These are phyloP conservation scores for Dispira simplex DNA, from an alignment of 192 early-diverging fungal genomes.

Conservation along the genomic window DNA sequence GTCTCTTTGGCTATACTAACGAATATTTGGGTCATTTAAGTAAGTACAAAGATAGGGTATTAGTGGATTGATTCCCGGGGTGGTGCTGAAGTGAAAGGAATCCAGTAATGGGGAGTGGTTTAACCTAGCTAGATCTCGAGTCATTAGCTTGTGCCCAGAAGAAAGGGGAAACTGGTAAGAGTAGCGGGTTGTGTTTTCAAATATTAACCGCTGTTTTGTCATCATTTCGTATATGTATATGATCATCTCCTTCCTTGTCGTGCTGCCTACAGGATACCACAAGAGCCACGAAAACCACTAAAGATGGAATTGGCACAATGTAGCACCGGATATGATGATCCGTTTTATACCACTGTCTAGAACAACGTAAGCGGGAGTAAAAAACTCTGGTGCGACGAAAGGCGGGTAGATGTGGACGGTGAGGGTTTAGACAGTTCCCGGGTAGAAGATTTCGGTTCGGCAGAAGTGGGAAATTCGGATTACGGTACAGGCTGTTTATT, in stretches of 20 bases:
- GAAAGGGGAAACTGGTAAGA: too few species aligned
- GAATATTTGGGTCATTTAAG: slow-evolving; percentile 68
- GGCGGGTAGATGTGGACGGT: too few species aligned
- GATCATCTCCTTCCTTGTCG: neutral
- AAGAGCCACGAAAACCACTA: slow-evolving; percentile 73
- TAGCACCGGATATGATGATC: too few species aligned
- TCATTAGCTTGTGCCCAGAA: neutral
- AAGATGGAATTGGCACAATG: neutral
- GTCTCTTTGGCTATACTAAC: slow-evolving; percentile 46
- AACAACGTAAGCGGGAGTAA: too few species aligned
- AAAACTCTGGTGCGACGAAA: too few species aligned
- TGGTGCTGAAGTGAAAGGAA: too few species aligned
- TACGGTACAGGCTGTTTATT: too few species aligned
- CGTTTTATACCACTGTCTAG: too few species aligned
- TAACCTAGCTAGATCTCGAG: neutral
- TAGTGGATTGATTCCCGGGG: too few species aligned
- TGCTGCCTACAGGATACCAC: slow-evolving; percentile 40
- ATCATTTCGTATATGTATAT: neutral
- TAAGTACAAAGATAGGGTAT: slow-evolving; percentile 18
- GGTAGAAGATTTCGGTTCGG: too few species aligned
- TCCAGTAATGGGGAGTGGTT: neutral
- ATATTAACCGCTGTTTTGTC: slow-evolving; percentile 6
- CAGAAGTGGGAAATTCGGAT: too few species aligned
- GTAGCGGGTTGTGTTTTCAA: neutral
- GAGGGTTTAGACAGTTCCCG: too few species aligned